Evolutionary conservation across 169 alveolate species (phyloP).

Genomic region (Cryptosporidium xiaoi): DNA sequence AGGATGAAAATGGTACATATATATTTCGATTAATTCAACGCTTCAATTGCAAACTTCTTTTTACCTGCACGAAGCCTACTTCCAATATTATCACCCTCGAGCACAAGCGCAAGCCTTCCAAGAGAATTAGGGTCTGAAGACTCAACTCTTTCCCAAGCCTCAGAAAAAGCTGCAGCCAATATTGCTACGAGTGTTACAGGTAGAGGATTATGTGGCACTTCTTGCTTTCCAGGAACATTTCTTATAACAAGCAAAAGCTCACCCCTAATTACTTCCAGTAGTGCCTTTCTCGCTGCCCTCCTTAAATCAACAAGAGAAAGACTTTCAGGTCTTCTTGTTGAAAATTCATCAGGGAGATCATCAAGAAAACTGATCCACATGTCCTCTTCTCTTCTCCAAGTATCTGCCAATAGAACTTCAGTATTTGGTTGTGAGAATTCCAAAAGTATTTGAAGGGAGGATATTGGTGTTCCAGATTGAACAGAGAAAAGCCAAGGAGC

Average conservation of each 20-base stretch:
- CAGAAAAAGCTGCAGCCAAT: conserved; percentile 87
- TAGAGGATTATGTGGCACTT: conserved; percentile 84
- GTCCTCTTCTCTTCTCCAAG: conserved; percentile 89
- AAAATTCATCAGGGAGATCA: conserved; percentile 87
- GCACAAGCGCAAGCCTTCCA: conserved; percentile 85
- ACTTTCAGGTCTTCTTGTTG: conserved; percentile 84
- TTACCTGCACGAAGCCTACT: conserved; percentile 88
- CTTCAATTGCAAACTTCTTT: conserved; percentile 85
- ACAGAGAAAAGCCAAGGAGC: conserved; percentile 92
- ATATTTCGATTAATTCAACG: conserved; percentile 77
- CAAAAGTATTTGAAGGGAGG: conserved; percentile 89
- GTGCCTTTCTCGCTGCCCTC: conserved; percentile 81
- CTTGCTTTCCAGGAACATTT: conserved; percentile 89
- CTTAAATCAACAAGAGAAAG: conserved; percentile 60
- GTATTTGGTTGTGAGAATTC: conserved; percentile 87
- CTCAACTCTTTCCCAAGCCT: conserved; percentile 89
- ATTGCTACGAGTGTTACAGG: conserved; percentile 87
- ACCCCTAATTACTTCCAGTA: conserved; percentile 82
- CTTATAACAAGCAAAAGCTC: conserved; percentile 84
- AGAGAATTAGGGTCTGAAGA: conserved; percentile 82
- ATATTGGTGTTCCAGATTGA: conserved; percentile 90
- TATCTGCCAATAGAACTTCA: conserved; percentile 85
- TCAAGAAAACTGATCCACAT: conserved; percentile 78
- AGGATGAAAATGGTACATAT: background rate
- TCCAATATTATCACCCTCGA: conserved; percentile 89